Evolutionary conservation across 1,284 basidiomycete species (phyloP).

Genomic region (Boletellus sp.): DNA sequence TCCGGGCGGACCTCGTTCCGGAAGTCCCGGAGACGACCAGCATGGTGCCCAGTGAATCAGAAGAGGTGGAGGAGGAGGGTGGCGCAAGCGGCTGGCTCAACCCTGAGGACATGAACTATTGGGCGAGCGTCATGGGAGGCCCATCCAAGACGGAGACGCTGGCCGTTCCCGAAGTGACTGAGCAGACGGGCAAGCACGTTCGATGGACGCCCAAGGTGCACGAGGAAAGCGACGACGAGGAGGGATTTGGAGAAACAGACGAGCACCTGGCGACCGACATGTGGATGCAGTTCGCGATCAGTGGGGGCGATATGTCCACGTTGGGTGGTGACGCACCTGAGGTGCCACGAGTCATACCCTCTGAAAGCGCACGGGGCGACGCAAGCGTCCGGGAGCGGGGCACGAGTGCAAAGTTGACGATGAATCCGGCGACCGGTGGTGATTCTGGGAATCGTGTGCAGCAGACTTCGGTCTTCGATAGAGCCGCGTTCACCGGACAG

Average conservation of each 20-base stretch:
- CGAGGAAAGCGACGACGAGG: conserved; percentile 26
- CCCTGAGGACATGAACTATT: conserved; percentile 27
- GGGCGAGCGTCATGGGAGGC: conserved; percentile 26
- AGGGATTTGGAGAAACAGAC: conserved; percentile 13
- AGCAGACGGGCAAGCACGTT: conserved; percentile 28
- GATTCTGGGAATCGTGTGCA: conserved; percentile 27
- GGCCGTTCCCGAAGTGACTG: conserved; percentile 6
- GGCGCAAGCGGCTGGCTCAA: conserved; percentile 24
- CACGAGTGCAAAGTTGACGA: conserved; percentile 19
- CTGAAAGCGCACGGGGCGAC: conserved; percentile 8
- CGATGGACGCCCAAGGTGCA: conserved; percentile 33
- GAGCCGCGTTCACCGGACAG: conserved; percentile 26
- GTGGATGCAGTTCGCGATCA: conserved; percentile 32
- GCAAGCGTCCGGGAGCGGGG: conserved; percentile 23
- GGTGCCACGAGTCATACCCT: conserved; percentile 2
- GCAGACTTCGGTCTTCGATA: conserved; percentile 26
- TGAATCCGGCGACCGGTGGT: conserved; percentile 6
- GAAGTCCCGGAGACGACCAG: conserved; percentile 12
- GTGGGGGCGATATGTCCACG: conserved; percentile 22
- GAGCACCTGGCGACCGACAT: conserved; percentile 18
- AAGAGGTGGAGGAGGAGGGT: conserved; percentile 16
- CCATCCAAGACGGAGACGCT: conserved; percentile 10
- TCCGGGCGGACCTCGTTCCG: conserved; percentile 12
- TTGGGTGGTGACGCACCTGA: conserved; percentile 3
- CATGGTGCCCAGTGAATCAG: conserved; percentile 9